These are phyloP conservation scores for Ananas comosus DNA, from an alignment of 176 grass and related monocot genomes.

Conservation along the genomic window DNA sequence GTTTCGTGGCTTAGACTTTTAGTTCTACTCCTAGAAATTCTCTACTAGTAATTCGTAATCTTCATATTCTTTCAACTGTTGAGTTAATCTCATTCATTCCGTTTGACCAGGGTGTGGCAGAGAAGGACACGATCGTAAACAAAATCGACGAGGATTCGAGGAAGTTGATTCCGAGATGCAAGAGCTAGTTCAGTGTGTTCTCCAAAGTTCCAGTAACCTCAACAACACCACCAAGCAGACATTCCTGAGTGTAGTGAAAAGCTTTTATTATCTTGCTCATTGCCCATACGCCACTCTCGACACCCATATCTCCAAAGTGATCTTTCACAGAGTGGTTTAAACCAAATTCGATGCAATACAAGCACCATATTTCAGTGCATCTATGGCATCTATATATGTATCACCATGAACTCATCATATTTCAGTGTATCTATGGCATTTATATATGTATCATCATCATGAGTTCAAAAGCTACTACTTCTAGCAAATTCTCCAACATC, in stretches of 20 bases:
- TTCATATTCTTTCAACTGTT: neutral
- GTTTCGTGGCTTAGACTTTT: too few relatives aligned
- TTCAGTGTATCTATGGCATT: too few relatives aligned
- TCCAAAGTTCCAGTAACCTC: conserved; percentile 15
- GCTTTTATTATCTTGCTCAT: conserved; percentile 27
- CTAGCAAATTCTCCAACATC: neutral
- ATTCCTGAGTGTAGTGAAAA: conserved; percentile 22
- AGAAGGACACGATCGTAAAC: neutral
- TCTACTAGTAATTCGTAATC: neutral
- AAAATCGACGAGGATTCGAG: conserved; percentile 14
- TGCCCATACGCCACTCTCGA: conserved; percentile 18
- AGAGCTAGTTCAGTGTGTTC: conserved; percentile 4
- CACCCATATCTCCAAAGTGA: conserved; percentile 26
- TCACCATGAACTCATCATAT: too few relatives aligned
- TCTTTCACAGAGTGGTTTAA: conserved; percentile 21
- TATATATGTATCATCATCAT: neutral
- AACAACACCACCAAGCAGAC: conserved; percentile 22
- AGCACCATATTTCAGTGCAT: too few relatives aligned
- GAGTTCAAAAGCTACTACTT: neutral
- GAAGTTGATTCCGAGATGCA: conserved; percentile 16
- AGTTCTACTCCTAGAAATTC: too few relatives aligned
- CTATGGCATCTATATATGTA: too few relatives aligned
- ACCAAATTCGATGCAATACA: neutral
- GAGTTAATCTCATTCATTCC: neutral
- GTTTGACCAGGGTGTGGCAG: neutral